Conservation (phyloP, 2,329 filamentous ascomycete genomes). For the Alternaria alternata region DNA sequence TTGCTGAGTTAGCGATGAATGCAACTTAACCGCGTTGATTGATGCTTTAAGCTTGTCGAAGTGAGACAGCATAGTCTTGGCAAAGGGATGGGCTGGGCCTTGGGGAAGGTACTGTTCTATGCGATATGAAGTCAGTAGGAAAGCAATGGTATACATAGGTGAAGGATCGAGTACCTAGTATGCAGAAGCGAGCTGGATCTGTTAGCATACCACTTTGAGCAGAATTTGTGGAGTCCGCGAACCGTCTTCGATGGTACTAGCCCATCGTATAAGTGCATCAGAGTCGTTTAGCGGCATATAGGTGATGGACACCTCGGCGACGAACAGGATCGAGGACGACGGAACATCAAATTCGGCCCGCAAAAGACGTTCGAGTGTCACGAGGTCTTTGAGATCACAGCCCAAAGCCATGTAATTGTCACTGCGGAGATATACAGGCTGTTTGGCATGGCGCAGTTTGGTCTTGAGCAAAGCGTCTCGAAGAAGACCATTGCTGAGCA, state of each 20-base stretch:
- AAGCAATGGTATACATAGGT: not conserved
- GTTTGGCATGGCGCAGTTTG: conserved; percentile 37
- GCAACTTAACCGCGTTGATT: conserved; percentile 75
- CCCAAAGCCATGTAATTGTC: conserved; percentile 79
- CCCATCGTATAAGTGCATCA: conserved; percentile 80
- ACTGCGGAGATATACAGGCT: conserved; percentile 56
- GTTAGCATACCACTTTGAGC: conserved; percentile 11
- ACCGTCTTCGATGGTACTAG: conserved; percentile 74
- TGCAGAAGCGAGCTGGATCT: conserved; percentile 75
- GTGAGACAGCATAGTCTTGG: conserved; percentile 82
- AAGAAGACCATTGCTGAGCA: conserved; percentile 63
- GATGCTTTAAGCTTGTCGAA: conserved; percentile 83
- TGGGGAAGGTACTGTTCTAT: conserved; percentile 82
- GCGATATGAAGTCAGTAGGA: conserved; percentile 8
- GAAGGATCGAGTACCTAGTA: conserved; percentile 58
- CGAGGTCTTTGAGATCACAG: conserved; percentile 78
- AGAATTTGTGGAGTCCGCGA: conserved; percentile 34
- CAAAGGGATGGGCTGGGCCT: conserved; percentile 81
- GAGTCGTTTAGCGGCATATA: conserved; percentile 82
- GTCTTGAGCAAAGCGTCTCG: conserved; percentile 46
- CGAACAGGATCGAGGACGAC: conserved; percentile 74
- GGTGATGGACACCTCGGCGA: conserved; percentile 89
- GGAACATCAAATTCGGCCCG: conserved; percentile 65
- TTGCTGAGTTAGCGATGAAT: conserved; percentile 73
- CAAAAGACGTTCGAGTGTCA: conserved; percentile 67